Base-by-base conservation (phyloP, 306 rosid genomes). In the Arachis stenosperma region DNA sequence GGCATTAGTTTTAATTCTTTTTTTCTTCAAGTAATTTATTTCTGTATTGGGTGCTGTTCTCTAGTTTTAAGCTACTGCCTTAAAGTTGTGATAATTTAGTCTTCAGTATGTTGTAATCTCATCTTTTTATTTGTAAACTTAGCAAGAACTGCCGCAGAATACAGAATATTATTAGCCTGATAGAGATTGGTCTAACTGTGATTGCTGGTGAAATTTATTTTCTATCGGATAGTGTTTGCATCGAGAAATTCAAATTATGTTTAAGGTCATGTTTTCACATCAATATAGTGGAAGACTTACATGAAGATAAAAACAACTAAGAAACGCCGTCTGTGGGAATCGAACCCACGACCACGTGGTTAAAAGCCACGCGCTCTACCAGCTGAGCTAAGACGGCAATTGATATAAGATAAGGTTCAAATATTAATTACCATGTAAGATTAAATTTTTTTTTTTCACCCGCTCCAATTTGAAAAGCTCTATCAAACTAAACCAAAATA, bases 81-180 rank as follows among this genome's bases (percentile, higher is more conserved):
- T 52, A 59, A 47, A 72, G 63, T 56, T 73, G 61, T 78, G 63
- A 27, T 57, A 9, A 15, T 78, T 54, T 69, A 58, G 82, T 42
- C 5, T 13, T 74, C 7, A 29, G 3, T 41, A 46, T 65, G 69
- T 75, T 70, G 72, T 66, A 71, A 54, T 71, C 68, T 75, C 78
- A 39, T 68, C 41, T 71, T 69, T 55, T 44, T 53, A 70, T 70
- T 74, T 74, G 78, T 78, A 78, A 70, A 27, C 58, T 75, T 71
- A 83, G 83, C 68, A 61, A 75, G 56, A 73, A 54, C 70, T 2
- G 40, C 15, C 37, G 56, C 11, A 42, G 37, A 4, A 33, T 33
- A 33, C 37, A 33, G 37, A 33, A 33, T 33, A 33, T 33, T 2
- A 46, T 8, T 46, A 46, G 10, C 50, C 8, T 46, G 51, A 8